Conservation (phyloP, 1,284 basidiomycete genomes). For the Xanthoconium separans region DNA sequence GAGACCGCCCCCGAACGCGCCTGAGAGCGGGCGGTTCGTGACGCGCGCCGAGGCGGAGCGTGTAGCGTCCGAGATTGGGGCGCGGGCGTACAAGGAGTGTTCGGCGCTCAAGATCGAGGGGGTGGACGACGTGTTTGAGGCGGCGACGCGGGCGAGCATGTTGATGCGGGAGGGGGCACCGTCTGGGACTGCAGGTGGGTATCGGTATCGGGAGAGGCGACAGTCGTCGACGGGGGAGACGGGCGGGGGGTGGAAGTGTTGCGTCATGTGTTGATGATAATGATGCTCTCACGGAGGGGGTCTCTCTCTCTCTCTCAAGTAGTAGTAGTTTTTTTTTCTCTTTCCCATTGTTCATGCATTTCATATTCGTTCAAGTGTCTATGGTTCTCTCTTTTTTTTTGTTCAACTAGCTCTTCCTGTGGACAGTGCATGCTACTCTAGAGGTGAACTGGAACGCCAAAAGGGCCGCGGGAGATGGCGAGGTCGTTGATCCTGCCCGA, state of each 20-base stretch:
- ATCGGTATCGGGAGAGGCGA: conserved; percentile 23
- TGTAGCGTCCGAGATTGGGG: conserved; percentile 79
- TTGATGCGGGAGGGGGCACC: conserved; percentile 83
- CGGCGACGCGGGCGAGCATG: conserved; percentile 92
- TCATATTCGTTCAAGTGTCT: conserved; percentile 3
- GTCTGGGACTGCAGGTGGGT: conserved; percentile 43
- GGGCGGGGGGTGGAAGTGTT: conserved; percentile 52
- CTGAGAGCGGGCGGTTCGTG: conserved; percentile 52
- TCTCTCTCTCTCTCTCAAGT: no score
- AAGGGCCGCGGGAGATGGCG: conserved; percentile 41
- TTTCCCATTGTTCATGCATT: conserved; percentile 11
- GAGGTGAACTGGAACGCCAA: neutral
- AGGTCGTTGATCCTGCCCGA: conserved; percentile 73
- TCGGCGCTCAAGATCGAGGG: conserved; percentile 90
- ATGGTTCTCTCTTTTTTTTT: neutral
- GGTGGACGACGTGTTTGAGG: conserved; percentile 94
- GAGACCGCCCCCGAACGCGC: conserved; percentile 54
- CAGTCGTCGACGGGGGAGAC: conserved; percentile 29
- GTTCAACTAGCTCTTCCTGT: no score
- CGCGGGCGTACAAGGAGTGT: conserved; percentile 91
- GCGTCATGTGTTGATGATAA: conserved; percentile 50
- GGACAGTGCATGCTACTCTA: conserved; percentile 10
- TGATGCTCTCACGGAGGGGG: no score
- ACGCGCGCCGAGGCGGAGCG: conserved; percentile 74
- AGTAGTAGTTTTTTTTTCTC: no score